Conservation (phyloP, 1,284 basidiomycete species). For the Ganoderma leucocontextum region DNA sequence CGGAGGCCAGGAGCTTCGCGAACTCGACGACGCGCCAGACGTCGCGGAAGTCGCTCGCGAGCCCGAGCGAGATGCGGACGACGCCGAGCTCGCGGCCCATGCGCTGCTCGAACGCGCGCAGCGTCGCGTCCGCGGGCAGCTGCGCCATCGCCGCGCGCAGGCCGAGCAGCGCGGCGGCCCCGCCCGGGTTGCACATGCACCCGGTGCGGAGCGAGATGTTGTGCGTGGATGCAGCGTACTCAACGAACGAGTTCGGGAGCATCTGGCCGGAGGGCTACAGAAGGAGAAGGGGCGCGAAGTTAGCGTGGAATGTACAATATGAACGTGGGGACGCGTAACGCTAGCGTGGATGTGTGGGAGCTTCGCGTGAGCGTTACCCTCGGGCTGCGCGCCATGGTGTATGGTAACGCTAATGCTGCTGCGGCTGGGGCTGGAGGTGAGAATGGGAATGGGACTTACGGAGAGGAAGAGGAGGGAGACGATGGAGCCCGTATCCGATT, state of each 20-base stretch:
- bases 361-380: not conserved
- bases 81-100: constrained; percentile 78
- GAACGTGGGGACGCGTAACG: not conserved
- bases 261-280: constrained; percentile 67
- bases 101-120: constrained; percentile 64
- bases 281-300: not conserved
- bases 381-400: not conserved
- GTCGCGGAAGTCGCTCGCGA: constrained; percentile 79
- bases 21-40: constrained; percentile 74
- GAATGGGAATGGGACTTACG: constrained; percentile 50
- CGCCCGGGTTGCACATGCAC: constrained; percentile 88
- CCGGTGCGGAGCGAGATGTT: constrained; percentile 81
- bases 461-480: constrained; percentile 70
- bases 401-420: not conserved
- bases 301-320: not conserved
- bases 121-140: constrained; percentile 65
- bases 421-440: not conserved
- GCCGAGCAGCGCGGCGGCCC: constrained; percentile 73
- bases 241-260: constrained; percentile 75
- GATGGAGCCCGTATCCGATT: constrained; percentile 71
- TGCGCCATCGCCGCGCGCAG: constrained; percentile 73
- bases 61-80: constrained; percentile 76
- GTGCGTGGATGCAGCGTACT: constrained; percentile 67
- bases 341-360: not conserved
- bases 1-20: constrained; percentile 55